These are phyloP conservation scores for Isoetes engelmannii DNA, from an alignment of 83 land plant genomes.

Conservation along the genomic window DNA sequence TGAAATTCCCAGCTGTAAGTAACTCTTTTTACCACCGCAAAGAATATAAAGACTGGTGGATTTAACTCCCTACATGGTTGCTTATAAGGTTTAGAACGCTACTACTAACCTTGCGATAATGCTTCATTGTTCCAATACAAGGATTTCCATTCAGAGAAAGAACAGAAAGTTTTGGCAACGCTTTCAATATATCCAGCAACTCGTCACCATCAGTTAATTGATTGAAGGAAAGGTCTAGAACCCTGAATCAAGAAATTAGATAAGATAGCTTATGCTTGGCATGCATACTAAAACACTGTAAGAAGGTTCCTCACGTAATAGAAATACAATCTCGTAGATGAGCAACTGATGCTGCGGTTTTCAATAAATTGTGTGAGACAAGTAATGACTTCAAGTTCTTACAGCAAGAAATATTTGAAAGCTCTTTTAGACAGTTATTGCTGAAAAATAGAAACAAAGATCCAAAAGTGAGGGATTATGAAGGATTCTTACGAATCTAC, in stretches of 20 bases:
- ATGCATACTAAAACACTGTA: neutral
- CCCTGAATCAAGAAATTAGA: neutral
- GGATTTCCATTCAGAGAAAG: conserved; percentile 28
- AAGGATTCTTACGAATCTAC: neutral
- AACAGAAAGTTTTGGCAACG: conserved; percentile 22
- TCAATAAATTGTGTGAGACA: conserved; percentile 19
- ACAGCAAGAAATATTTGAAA: conserved; percentile 21
- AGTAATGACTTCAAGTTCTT: conserved; percentile 8
- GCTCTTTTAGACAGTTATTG: conserved; percentile 19
- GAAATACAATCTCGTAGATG: conserved; percentile 19
- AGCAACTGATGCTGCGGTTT: conserved; percentile 16
- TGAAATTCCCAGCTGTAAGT: too few relatives aligned
- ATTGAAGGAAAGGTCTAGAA: conserved; percentile 22
- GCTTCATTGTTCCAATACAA: conserved; percentile 14
- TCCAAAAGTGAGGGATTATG: neutral
- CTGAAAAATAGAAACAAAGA: conserved; percentile 9
- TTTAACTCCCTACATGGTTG: neutral
- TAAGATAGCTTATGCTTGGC: neutral
- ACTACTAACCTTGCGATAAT: conserved; percentile 26
- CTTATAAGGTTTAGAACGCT: neutral
- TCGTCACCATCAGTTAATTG: conserved; percentile 30
- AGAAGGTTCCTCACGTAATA: neutral
- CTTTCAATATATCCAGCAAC: conserved; percentile 11
- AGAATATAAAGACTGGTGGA: too few relatives aligned
- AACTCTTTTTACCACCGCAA: too few relatives aligned